Conservation (phyloP, 768 basidiomycete genomes). For the Boletellus ananas region DNA sequence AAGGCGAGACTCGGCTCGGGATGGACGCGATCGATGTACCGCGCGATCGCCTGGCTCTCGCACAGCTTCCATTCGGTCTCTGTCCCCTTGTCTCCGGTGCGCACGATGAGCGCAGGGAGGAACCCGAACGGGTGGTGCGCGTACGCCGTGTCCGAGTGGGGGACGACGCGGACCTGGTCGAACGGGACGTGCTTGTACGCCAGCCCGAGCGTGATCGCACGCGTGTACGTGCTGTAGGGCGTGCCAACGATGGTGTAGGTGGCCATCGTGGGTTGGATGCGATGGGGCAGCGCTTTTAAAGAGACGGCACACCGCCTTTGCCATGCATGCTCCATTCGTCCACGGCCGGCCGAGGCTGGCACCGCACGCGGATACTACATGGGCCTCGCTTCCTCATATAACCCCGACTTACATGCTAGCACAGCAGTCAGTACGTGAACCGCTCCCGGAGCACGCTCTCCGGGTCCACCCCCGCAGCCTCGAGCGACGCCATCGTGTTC, state of each 20-base stretch:
- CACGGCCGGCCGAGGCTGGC: too few species aligned
- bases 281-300: too few species aligned
- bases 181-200: slow-evolving; percentile 27
- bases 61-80: slow-evolving; percentile 23
- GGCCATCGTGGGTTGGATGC: too few species aligned
- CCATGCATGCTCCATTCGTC: too few species aligned
- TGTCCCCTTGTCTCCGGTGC: slow-evolving; percentile 17
- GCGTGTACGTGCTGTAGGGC: slow-evolving; percentile 33
- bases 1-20: slow-evolving; percentile 27
- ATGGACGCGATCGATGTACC: slow-evolving; percentile 28
- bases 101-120: slow-evolving; percentile 30
- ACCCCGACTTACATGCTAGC: too few species aligned
- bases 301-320: too few species aligned
- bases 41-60: slow-evolving; percentile 28
- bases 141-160: slow-evolving; percentile 29
- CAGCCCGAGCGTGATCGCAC: slow-evolving; percentile 29
- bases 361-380: too few species aligned
- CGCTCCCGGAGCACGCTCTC: slow-evolving; percentile 23
- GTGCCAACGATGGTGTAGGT: slow-evolving; percentile 29
- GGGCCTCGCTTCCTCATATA: too few species aligned
- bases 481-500: slow-evolving; percentile 21
- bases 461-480: slow-evolving; percentile 19
- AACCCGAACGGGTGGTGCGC: slow-evolving; percentile 31
- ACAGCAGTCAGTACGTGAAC: slow-evolving; percentile 23
- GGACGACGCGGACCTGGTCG: slow-evolving; percentile 21